Percentiles rank a stretch among this genome's conserved stretches.
These are phyloP conservation scores for Yamadazyma oceani DNA, from an alignment of 1,139 yeast species.

Conservation along the genomic window DNA sequence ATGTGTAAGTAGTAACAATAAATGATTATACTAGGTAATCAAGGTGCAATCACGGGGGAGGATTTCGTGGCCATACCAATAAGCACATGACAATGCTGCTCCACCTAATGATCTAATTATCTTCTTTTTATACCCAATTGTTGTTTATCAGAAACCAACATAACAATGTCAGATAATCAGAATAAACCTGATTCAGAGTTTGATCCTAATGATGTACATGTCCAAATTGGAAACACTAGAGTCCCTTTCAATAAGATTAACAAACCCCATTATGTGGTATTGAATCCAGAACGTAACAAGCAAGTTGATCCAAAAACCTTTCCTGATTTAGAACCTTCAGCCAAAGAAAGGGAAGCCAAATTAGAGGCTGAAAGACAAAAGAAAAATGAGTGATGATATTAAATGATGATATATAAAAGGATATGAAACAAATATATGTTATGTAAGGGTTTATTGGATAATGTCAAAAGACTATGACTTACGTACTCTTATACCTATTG, in stretches of 20 bases:
- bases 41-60: too few species aligned
- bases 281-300: slow-evolving; percentile 29
- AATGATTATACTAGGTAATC: too few species aligned
- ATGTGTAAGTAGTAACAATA: too few species aligned
- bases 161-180: slow-evolving; percentile 2
- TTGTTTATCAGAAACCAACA: not conserved
- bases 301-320: slow-evolving; percentile 24
- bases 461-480: too few species aligned
- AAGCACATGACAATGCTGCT: not conserved
- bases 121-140: too few species aligned
- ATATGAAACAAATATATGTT: too few species aligned
- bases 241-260: slow-evolving; percentile 40
- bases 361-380: slow-evolving; percentile 10
- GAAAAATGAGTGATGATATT: slow-evolving; percentile 5
- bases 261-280: slow-evolving; percentile 43
- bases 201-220: slow-evolving; percentile 26
- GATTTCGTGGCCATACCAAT: too few species aligned
- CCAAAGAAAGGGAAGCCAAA: slow-evolving; percentile 26
- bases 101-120: slow-evolving; percentile 1
- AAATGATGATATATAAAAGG: too few species aligned
- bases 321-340: slow-evolving; percentile 31
- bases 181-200: slow-evolving; percentile 4
- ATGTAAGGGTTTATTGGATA: too few species aligned
- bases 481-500: too few species aligned
- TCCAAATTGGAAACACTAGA: slow-evolving; percentile 36